A percentile compares a stretch with the other conserved stretches of the same genome.
phyloP scores from a whole-genome alignment of 768 basidiomycete genomes.

The Macrolepiota albuminosa region DNA sequence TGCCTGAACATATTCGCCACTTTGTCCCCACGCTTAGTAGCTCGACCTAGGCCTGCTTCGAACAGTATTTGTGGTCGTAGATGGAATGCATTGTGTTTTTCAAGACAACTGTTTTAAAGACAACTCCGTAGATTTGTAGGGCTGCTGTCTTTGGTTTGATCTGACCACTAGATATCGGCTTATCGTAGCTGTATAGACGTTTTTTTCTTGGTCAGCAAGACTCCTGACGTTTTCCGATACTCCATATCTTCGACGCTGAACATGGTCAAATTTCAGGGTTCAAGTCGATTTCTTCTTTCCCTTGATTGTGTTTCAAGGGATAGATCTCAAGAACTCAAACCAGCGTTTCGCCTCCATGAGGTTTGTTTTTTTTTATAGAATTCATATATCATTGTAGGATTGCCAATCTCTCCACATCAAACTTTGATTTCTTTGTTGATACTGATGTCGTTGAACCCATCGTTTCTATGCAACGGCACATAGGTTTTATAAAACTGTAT shows the following conservation, averaged over 20 bases:
- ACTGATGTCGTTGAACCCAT: neutral
- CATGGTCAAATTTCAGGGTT: neutral
- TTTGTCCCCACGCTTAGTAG: constrained; percentile 52
- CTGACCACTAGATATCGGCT: neutral
- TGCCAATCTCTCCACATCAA: neutral
- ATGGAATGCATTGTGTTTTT: neutral
- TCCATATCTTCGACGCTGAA: neutral
- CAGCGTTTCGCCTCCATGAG: neutral
- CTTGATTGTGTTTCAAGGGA: neutral
- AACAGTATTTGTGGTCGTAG: neutral
- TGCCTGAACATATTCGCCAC: constrained; percentile 59
- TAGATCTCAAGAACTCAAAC: neutral
- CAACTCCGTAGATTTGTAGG: neutral
- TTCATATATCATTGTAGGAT: neutral
- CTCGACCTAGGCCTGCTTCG: constrained; percentile 8
- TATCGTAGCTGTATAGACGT: neutral
- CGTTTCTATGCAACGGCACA: neutral
- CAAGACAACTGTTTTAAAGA: neutral
- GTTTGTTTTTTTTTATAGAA: neutral
- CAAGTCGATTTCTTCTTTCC: neutral
- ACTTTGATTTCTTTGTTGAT: neutral
- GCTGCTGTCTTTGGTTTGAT: neutral
- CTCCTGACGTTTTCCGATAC: neutral
- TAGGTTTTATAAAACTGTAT: neutral
- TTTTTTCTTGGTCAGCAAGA: neutral